Evolutionary conservation across 768 basidiomycete genomes (phyloP).

Genomic region (Collybia nuda): DNA sequence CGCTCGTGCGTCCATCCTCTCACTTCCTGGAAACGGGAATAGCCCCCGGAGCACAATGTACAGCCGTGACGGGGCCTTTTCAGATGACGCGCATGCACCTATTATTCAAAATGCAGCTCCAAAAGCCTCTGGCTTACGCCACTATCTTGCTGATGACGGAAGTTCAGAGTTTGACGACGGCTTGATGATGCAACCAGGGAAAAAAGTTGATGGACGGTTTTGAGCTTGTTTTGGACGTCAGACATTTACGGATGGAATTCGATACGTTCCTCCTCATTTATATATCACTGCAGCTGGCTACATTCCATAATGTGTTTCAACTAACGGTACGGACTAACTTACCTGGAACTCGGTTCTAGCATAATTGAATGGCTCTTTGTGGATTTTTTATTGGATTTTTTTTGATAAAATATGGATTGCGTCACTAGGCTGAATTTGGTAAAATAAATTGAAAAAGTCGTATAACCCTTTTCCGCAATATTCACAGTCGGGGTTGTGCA

Average conservation of each 20-base stretch:
- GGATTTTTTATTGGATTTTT: too few species aligned
- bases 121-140: constrained; percentile 56
- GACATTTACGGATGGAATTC: too few species aligned
- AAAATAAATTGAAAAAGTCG: neutral
- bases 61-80: constrained; percentile 41
- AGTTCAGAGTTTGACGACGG: constrained; percentile 51
- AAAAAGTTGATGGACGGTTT: constrained; percentile 35
- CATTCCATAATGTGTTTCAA: constrained; percentile 9
- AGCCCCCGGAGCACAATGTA: constrained; percentile 52
- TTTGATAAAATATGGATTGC: neutral
- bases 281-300: neutral
- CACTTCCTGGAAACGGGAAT: constrained; percentile 44
- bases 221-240: constrained; percentile 14
- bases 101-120: constrained; percentile 48
- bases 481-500: too few species aligned
- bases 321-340: constrained; percentile 9
- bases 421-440: neutral
- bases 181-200: constrained; percentile 39
- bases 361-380: neutral
- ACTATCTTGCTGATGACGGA: constrained; percentile 50
- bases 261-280: neutral
- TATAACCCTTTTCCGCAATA: neutral
- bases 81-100: constrained; percentile 56
- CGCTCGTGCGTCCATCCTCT: constrained; percentile 64
- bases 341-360: too few species aligned